Conservation (phyloP, 2,329 filamentous ascomycete species). For the Celoporthe dispersa region DNA sequence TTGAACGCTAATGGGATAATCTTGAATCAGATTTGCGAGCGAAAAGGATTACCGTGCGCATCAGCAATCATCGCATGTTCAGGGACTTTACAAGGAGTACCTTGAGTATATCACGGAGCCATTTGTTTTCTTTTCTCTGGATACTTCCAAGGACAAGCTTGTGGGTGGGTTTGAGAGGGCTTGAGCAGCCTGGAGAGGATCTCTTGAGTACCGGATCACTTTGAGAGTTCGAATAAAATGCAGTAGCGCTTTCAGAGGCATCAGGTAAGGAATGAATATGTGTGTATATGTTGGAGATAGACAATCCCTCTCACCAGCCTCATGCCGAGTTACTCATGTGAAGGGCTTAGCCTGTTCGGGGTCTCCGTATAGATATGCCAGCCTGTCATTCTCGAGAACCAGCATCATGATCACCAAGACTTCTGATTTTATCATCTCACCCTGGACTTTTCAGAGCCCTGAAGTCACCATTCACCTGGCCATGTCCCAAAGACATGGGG, state of each 20-base stretch:
- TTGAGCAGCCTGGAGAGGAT: neutral
- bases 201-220: too few species aligned
- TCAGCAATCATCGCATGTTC: constrained; percentile 19
- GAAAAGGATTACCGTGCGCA: constrained; percentile 16
- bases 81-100: constrained; percentile 16
- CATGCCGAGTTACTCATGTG: too few species aligned
- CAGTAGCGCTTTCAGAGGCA: too few species aligned
- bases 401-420: neutral
- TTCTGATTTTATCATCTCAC: neutral
- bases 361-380: neutral
- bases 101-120: constrained; percentile 19
- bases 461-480: too few species aligned
- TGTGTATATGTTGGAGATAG: too few species aligned
- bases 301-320: too few species aligned
- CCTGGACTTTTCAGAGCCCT: neutral
- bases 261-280: too few species aligned
- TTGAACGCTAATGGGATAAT: neutral
- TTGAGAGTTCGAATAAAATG: too few species aligned
- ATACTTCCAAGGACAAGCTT: constrained; percentile 3
- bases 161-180: constrained; percentile 17
- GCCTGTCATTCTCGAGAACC: neutral
- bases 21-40: constrained; percentile 14
- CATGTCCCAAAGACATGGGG: too few species aligned
- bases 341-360: too few species aligned
- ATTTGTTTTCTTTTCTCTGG: constrained; percentile 13